Evolutionary conservation across 2,329 filamentous ascomycete species (phyloP).

Genomic region (Trichoderma sp.): DNA sequence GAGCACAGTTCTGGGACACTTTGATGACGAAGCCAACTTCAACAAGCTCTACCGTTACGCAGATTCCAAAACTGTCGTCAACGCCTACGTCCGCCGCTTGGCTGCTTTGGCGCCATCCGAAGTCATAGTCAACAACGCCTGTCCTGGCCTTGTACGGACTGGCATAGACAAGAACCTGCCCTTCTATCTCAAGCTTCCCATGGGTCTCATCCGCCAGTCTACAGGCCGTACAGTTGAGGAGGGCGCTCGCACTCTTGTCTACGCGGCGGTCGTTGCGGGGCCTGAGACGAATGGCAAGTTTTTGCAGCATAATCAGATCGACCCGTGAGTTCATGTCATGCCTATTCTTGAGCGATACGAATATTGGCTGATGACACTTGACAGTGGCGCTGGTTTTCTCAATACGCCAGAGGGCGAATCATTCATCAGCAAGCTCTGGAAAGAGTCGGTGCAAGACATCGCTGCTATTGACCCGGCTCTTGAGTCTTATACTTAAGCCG

Average conservation of each 20-base stretch:
- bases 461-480: neutral
- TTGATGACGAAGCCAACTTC: slow-evolving; percentile 11
- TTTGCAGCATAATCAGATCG: slow-evolving; percentile 7
- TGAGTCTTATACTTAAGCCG: neutral
- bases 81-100: slow-evolving; percentile 13
- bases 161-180: slow-evolving; percentile 18
- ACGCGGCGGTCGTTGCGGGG: neutral
- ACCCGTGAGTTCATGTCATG: neutral
- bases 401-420: neutral
- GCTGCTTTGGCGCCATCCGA: slow-evolving; percentile 15
- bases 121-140: slow-evolving; percentile 13
- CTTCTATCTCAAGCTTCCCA: neutral
- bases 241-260: slow-evolving; percentile 12
- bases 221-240: slow-evolving; percentile 11
- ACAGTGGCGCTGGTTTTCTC: slow-evolving; percentile 9
- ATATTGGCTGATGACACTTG: neutral
- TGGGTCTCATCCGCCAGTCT: neutral
- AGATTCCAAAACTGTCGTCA: slow-evolving; percentile 13
- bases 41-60: slow-evolving; percentile 12
- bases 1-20: slow-evolving; percentile 5
- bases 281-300: slow-evolving; percentile 16
- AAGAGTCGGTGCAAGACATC: neutral
- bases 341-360: too few relatives aligned
- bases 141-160: slow-evolving; percentile 16
- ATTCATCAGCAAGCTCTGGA: slow-evolving; percentile 7